These are phyloP conservation scores for Pythium brassicae DNA, from an alignment of 352 stramenopile species.

Conservation along the genomic window DNA sequence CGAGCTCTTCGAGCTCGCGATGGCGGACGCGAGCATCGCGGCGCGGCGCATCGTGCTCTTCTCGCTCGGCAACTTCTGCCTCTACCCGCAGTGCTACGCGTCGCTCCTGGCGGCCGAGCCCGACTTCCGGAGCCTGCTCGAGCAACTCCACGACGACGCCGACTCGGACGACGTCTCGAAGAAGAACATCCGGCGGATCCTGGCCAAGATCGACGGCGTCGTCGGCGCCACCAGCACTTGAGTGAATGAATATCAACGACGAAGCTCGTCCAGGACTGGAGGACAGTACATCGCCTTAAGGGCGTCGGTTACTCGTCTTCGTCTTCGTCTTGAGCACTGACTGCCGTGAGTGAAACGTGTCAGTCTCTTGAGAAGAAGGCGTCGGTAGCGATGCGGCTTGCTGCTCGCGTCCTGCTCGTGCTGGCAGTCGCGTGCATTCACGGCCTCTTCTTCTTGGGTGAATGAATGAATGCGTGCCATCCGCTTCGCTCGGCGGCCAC, in stretches of 20 bases:
- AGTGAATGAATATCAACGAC: slow-evolving; percentile 2
- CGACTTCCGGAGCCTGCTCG: slow-evolving; percentile 35
- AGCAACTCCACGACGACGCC: slow-evolving; percentile 57
- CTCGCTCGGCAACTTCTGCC: slow-evolving; percentile 88
- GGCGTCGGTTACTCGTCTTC: too few species aligned
- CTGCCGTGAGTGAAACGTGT: too few species aligned
- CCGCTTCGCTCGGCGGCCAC: too few species aligned
- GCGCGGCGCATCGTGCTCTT: slow-evolving; percentile 88
- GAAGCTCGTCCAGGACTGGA: too few species aligned
- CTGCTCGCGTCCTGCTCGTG: slow-evolving; percentile 1
- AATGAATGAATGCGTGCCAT: too few species aligned
- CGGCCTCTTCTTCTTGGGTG: slow-evolving; percentile 8
- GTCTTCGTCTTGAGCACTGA: too few species aligned
- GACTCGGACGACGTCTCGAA: slow-evolving; percentile 58
- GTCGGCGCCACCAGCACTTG: background rate
- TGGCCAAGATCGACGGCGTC: slow-evolving; percentile 51
- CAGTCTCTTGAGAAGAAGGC: too few species aligned
- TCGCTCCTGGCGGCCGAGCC: slow-evolving; percentile 36
- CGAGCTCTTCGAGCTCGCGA: slow-evolving; percentile 68
- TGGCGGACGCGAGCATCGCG: slow-evolving; percentile 49
- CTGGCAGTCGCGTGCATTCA: slow-evolving; percentile 4
- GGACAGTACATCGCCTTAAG: too few species aligned
- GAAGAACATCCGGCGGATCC: slow-evolving; percentile 67
- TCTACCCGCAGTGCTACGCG: slow-evolving; percentile 69
- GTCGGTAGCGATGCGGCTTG: background rate